Evolutionary conservation across 2,329 filamentous ascomycete species (phyloP).

Genomic region (Colletotrichum sp.): DNA sequence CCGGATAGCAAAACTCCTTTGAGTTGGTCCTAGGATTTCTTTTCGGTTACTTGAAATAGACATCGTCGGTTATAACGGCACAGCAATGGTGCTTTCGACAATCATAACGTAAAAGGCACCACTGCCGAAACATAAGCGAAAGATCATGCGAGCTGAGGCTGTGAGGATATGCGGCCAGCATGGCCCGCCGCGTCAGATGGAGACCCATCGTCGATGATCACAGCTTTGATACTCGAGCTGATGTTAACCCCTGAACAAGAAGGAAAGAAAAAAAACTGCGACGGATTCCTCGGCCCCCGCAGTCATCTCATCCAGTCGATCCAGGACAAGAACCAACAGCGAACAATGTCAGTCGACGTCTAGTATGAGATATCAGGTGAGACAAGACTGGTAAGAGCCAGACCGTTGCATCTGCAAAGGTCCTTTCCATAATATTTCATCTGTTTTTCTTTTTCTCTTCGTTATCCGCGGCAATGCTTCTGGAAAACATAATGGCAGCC

Average conservation of each 20-base stretch:
- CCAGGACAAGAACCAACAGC: background rate
- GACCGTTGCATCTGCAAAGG: background rate
- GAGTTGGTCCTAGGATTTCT: rapidly evolving
- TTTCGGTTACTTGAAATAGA: background rate
- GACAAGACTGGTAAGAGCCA: background rate
- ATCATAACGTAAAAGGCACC: background rate
- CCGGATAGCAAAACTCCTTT: background rate
- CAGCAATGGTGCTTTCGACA: background rate
- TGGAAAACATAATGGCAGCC: background rate
- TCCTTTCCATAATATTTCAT: rapidly evolving
- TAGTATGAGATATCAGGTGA: background rate
- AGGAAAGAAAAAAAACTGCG: background rate
- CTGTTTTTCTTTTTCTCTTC: background rate
- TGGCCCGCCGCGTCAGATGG: background rate
- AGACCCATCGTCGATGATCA: background rate
- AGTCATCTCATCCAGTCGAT: background rate
- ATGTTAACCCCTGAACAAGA: background rate
- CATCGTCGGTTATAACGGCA: background rate
- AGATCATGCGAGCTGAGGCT: background rate
- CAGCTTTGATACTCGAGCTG: background rate
- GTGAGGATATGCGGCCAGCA: background rate
- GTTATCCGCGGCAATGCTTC: background rate
- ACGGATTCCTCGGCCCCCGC: background rate
- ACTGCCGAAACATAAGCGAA: background rate
- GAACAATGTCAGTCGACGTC: background rate